Evolutionary conservation across 306 rosid genomes (phyloP), one percentile per base, ranked within the genome.

Genomic region (Prunus padus): DNA sequence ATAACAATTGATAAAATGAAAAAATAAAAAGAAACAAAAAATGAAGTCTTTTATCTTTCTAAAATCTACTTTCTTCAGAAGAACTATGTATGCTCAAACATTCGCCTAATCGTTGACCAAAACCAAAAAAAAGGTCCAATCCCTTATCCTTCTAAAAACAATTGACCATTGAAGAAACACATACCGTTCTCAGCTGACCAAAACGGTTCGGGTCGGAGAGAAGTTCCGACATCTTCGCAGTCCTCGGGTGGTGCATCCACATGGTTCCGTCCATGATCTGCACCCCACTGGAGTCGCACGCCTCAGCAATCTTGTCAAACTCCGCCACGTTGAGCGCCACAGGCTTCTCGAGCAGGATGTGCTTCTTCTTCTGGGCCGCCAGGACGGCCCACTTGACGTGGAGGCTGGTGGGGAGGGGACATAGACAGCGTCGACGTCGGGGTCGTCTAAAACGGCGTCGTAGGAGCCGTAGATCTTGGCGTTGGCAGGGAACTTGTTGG

Each of bases 231-330:
- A 92, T 92, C 81, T 82, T 86, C 16, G 87, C 79, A 26, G 97
- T 92, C 12, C 99, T 80, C 18, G 99, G 97, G 51, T 95, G 88
- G 84, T 95, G 99, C 91, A 95, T 73, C 97, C 97, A 90, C 97
- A 95, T 92, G 76, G 91, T 87, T 3, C 97, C 97, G 5, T 95
- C 99, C 97, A 95, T 95, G 88, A 95, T 82, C 88, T 90, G 97
- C 59, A 95, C 96, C 59, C 90, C 96, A 81, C 82, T 65, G 19
- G 82, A 83, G 52, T 92, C 97, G 9, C 96, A 92, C 1, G 97
- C 96, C 63, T 86, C 96, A 0, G 85, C 52, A 69, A 95, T 87
- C 69, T 16, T 76, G 22, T 95, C 97, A 4, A 92, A 79, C 85
- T 90, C 97, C 19, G 82, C 78, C 33, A 79, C 93, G 69, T 76